Base-by-base conservation (phyloP, 2,329 filamentous ascomycete species). In the Sarocladium kiliense region DNA sequence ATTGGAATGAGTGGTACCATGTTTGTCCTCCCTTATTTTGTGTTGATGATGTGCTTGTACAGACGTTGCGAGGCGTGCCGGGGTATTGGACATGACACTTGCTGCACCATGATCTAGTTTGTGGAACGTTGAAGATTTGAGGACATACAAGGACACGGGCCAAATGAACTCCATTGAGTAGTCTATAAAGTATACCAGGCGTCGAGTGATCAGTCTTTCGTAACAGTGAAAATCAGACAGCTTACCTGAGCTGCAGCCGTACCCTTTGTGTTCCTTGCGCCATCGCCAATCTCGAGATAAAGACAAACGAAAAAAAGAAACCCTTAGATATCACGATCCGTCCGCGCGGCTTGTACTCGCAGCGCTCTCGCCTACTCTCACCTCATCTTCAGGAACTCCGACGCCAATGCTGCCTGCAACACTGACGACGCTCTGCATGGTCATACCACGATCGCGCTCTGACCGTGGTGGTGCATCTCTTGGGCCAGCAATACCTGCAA, bases 301-400 rank as follows among this genome's bases (percentile, higher is more conserved):
- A 39, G 30, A 21, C 23, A 25, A 54, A 39, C 3, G 34, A 54
- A 25, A 32, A 41, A 32, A 26, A n/a, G 14, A 47, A 14, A 21
- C 3, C 26, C n/a, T 44, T 9, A 21, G 18, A 12, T 42, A 23
- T 27, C 37, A 21, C 19, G n/a, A 3, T 19, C 19, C 42, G n/a
- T 45, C 54, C 73, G 55, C 1, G 72, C 72, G 0, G 72, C 36
- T 51, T 68, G 18, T 12, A 61, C 79, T 84, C 1, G 81, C 79
- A 1, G 82, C 82, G 58, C 82, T 85, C 70, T 86, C 82, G 1
- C 82, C 82, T 26, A 86, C 81, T 53, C 75, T 74, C 42, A 86
- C 67, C 63, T 83, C 81, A 47, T 84, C 81, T 42, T 85, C 82
- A 0, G 80, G 76, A 2, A 84, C 81, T 2, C 81, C 81, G 0